phyloP scores from a whole-genome alignment of 2,329 filamentous ascomycete species.

The Curvularia verruculosa region DNA sequence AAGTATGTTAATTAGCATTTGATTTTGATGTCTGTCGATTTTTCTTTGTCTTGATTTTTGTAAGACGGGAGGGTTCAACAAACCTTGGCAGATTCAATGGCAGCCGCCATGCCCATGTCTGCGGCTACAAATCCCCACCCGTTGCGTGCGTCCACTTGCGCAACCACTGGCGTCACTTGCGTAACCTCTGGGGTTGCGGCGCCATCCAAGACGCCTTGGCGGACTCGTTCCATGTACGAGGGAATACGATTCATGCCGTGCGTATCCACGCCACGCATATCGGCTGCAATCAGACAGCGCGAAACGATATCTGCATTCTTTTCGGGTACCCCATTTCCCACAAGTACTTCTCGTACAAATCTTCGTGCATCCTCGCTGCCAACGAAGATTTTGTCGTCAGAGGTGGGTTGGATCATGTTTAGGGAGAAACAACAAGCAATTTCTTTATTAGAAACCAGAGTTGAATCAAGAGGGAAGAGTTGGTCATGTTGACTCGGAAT shows the following conservation, averaged over 20 bases:
- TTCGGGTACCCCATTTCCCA: slow-evolving; percentile 64
- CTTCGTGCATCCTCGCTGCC: slow-evolving; percentile 17
- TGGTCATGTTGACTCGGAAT: neutral
- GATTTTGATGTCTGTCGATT: neutral
- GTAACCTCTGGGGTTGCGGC: slow-evolving; percentile 63
- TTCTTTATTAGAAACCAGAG: neutral
- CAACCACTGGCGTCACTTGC: slow-evolving; percentile 73
- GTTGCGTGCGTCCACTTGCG: slow-evolving; percentile 70
- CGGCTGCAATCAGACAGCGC: slow-evolving; percentile 71
- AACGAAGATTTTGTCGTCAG: slow-evolving; percentile 15
- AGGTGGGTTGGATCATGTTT: neutral
- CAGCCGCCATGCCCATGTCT: slow-evolving; percentile 67
- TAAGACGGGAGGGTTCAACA: neutral
- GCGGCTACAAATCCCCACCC: slow-evolving; percentile 78
- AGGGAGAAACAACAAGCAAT: neutral
- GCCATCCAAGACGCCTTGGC: slow-evolving; percentile 70
- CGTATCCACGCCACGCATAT: slow-evolving; percentile 80
- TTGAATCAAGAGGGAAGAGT: too few relatives aligned
- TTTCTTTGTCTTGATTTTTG: neutral
- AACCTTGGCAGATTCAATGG: slow-evolving; percentile 68
- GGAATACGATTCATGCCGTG: slow-evolving; percentile 80
- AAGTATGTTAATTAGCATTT: neutral
- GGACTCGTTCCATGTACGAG: slow-evolving; percentile 75
- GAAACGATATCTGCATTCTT: slow-evolving; percentile 68
- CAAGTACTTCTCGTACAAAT: slow-evolving; percentile 62